Base-by-base conservation (phyloP, 2,329 filamentous ascomycete species). In the Clonostachys rosea region DNA sequence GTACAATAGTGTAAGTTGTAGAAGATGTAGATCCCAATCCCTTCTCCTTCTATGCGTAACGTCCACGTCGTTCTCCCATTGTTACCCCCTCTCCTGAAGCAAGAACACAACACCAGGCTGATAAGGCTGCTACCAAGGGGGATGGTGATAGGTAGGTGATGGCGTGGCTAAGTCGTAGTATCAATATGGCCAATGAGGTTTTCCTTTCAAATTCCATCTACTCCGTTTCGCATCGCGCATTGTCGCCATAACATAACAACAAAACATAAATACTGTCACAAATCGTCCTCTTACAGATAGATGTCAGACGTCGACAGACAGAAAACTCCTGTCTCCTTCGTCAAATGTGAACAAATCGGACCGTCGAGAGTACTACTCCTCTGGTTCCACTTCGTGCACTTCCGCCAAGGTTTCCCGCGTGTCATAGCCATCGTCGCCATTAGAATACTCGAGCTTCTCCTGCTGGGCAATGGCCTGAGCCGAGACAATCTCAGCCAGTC, bases 401-500 rank as follows among this genome's bases (percentile, higher is more conserved):
- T 77, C 76, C 6, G 67, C 64, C 13, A 81, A 62, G 41, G 74
- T 72, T 34, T 74, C 71, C 43, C 76, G 74, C 7, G 14, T n/a
- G 36, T n/a, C 14, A 39, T 39, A 39, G 36, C 65, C 65, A 43
- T 83, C 75, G 50, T 78, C 74, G 24, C 60, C 65, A 36, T 69
- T 68, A 14, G 62, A 67, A 18, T 68, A 63, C 43, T 90, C 87
- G 51, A 87, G 70, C 71, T 89, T 92, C 70, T 95, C 90, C 69
- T 95, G 90, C 67, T 97, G 92, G 48, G 91, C 90, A 61, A 97
- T 92, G 34, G 94, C 94, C 70, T 99, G 94, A 34, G 91, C 89
- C 36, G 90, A 95, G 43, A 99, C 94, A 54, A 99, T 97, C 71
- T 99, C 94, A n/a, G 94, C 94, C 46, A 99, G 78, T 51, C 94